Evolutionary conservation across 2,329 filamentous ascomycete genomes (phyloP), one percentile per base, ranked within the genome.

Genomic region (Aspergillus caelatus): DNA sequence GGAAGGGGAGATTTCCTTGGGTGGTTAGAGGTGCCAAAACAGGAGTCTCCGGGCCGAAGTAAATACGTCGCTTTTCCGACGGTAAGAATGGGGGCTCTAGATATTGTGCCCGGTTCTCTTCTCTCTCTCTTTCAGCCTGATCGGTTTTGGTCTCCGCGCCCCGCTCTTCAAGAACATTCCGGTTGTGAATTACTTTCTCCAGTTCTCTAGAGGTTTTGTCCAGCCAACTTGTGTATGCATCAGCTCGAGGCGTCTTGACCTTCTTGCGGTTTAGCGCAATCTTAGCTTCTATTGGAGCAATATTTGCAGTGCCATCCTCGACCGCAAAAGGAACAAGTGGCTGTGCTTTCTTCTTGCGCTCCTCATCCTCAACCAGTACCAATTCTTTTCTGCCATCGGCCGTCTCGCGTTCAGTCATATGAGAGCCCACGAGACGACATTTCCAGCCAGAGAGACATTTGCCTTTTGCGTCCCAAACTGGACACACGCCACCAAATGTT

Each of bases 1-100:
- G 90, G 82, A 97, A 99, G 1, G 95, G 95, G 55, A 98, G 84
- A 72, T 99, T 99, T 53, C 95, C 95, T 79, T 98, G 95, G 0
- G 95, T 99, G 1, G 95, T 99, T 56, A 99, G 84, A 41, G 95
- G 95, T 5, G 95, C 95, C n/a, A 99, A 83, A 12, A 94, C 88
- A 0, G 95, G 95, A 1, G 95, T 99, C 77, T 98, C 94, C 1
- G 90, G 88, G 7, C 94, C 94, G 78, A 98, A 98, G 80, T 99
- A 98, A 61, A 99, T 84, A 57, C 89, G 88, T 62, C 95, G 88
- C 82, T 99, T 99, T 81, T 99, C 95, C 0, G 94, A 97, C 1
- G 95, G 89, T 73, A 91, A 87, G 74, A 97, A 89, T 0, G 94
- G 94, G 28, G 93, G 89, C 64, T 98, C 94, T n/a, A 88, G 85